These are phyloP conservation scores for Biscogniauxia sp. DNA, from an alignment of 2,329 filamentous ascomycete genomes.

Conservation along the genomic window DNA sequence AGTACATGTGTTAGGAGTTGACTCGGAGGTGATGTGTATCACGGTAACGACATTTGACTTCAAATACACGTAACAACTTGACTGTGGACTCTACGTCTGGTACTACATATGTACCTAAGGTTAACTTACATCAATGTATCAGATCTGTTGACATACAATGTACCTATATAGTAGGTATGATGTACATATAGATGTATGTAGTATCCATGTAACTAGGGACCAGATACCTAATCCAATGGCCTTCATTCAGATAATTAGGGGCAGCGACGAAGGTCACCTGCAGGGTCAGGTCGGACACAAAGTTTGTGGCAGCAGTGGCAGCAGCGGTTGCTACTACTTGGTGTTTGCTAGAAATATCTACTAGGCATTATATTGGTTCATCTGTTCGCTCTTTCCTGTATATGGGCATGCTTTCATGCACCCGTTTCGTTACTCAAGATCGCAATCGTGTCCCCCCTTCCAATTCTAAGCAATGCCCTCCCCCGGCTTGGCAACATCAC, in stretches of 20 bases:
- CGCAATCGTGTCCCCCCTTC: constrained; percentile 16
- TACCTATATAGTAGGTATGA: no score
- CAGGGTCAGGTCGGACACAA: neutral
- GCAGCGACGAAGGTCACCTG: neutral
- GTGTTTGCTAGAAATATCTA: neutral
- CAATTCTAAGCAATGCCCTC: constrained; percentile 18
- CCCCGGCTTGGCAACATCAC: constrained; percentile 24
- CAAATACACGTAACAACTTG: neutral
- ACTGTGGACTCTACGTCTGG: neutral
- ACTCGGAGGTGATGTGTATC: neutral
- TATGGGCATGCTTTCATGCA: neutral
- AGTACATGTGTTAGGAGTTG: neutral
- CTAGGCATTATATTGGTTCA: neutral
- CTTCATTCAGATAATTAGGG: neutral
- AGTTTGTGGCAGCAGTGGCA: neutral
- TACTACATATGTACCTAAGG: no score
- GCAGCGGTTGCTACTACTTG: neutral
- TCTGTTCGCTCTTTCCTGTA: neutral
- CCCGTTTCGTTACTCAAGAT: constrained; percentile 15
- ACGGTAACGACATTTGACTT: neutral
- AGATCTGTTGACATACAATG: no score
- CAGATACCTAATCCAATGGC: no score
- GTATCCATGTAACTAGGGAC: neutral
- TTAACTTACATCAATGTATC: no score
- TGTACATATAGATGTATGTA: neutral